phyloP scores from a whole-genome alignment of 495 filamentous ascomycete species.

The Parachaetomium inaequale region DNA sequence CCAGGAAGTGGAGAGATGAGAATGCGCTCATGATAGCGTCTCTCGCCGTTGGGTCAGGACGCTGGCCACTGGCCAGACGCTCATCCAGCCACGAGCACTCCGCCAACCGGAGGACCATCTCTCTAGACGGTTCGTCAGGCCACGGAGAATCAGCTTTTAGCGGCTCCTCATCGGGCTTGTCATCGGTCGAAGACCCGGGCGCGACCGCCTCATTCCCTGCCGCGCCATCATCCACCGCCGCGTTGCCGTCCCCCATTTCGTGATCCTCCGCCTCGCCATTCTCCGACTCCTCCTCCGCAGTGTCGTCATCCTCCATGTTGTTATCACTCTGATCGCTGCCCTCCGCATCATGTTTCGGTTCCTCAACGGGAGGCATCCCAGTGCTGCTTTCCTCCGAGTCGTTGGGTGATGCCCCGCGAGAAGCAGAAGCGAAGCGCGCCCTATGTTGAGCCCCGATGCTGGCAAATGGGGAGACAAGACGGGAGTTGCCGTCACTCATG shows the following conservation, averaged over 20 bases:
- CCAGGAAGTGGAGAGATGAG: neutral
- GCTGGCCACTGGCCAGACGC: no score
- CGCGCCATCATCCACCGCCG: neutral
- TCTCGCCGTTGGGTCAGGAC: neutral
- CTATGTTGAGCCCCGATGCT: no score
- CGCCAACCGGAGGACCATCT: neutral
- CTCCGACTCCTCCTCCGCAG: neutral
- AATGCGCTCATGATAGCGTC: neutral
- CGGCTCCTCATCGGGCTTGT: neutral
- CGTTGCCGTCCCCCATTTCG: neutral
- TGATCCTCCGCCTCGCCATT: neutral
- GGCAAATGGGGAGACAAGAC: no score
- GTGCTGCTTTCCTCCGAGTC: no score
- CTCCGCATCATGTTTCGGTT: no score
- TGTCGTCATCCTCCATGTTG: neutral
- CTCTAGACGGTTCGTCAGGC: neutral
- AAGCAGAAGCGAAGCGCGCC: no score
- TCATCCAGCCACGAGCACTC: neutral
- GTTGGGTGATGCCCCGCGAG: no score
- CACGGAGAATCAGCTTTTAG: neutral
- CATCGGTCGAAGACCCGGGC: neutral
- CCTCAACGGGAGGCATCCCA: no score
- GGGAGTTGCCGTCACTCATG: no score
- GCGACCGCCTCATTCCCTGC: neutral
- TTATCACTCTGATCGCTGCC: no score